These are phyloP conservation scores for Gelatoporia subvermispora DNA, from an alignment of 768 basidiomycete genomes.

Conservation along the genomic window DNA sequence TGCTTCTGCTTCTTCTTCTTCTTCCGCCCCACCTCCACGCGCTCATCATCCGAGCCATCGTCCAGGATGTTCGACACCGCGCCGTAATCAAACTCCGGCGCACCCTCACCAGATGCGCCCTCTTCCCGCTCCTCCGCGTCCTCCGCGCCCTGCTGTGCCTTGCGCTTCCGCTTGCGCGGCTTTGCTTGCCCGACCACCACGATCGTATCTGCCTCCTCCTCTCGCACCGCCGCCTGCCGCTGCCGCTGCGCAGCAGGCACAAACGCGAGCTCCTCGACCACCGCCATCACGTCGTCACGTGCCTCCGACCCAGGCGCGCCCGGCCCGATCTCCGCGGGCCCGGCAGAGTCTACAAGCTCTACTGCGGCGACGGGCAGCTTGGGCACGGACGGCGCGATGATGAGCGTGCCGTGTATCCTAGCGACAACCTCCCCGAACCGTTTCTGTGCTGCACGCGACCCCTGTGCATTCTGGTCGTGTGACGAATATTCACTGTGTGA, in stretches of 20 bases:
- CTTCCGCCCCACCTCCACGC: slow-evolving; percentile 28
- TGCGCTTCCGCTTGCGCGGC: slow-evolving; percentile 62
- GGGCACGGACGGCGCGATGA: slow-evolving; percentile 51
- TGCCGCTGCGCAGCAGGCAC: slow-evolving; percentile 62
- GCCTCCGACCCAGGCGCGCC: too few relatives aligned
- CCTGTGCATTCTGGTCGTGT: not conserved
- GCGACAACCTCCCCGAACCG: slow-evolving; percentile 51
- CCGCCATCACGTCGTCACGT: slow-evolving; percentile 26
- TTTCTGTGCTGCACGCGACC: slow-evolving; percentile 8
- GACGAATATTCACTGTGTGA: too few relatives aligned
- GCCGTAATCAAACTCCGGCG: slow-evolving; percentile 34
- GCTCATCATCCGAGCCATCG: slow-evolving; percentile 25
- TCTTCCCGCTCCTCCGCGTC: slow-evolving; percentile 8
- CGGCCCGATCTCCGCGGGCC: too few relatives aligned
- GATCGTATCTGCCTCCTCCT: slow-evolving; percentile 54
- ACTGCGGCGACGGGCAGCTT: slow-evolving; percentile 28
- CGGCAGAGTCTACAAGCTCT: not conserved
- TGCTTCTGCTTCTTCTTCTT: slow-evolving; percentile 45
- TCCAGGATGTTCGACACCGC: slow-evolving; percentile 39
- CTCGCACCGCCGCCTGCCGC: slow-evolving; percentile 32
- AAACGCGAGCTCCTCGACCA: slow-evolving; percentile 72
- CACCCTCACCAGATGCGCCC: slow-evolving; percentile 14
- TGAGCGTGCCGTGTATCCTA: slow-evolving; percentile 64
- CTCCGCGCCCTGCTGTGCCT: slow-evolving; percentile 14
- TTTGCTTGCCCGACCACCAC: slow-evolving; percentile 65